A percentile compares a stretch with the other conserved stretches of the same genome.
These are phyloP conservation scores for Anthracocystis panici-leucophaei DNA, from an alignment of 1,284 basidiomycete genomes.

Conservation along the genomic window DNA sequence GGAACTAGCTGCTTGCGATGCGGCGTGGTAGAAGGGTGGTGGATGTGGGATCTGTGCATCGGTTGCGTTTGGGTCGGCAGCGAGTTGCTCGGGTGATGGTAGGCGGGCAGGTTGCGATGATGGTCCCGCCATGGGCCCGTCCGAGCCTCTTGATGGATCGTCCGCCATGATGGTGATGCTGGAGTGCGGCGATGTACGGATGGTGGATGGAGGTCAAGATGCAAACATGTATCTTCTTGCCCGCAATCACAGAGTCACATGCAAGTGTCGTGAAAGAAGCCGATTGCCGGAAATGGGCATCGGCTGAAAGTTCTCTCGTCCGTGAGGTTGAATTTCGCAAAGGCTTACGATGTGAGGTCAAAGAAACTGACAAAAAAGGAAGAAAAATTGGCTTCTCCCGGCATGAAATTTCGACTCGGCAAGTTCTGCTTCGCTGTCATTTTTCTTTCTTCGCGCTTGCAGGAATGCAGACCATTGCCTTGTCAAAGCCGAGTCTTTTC, in stretches of 20 bases:
- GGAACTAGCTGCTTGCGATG: slow-evolving; percentile 49
- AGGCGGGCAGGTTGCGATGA: slow-evolving; percentile 23
- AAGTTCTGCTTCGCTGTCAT: neutral
- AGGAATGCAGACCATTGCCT: slow-evolving; percentile 23
- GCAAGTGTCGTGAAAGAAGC: slow-evolving; percentile 30
- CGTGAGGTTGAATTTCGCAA: neutral
- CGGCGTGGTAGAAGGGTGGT: slow-evolving; percentile 58
- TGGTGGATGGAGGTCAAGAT: neutral
- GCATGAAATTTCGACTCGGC: slow-evolving; percentile 5
- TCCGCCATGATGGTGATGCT: slow-evolving; percentile 15
- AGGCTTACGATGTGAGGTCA: neutral
- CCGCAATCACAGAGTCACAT: slow-evolving; percentile 16
- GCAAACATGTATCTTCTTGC: slow-evolving; percentile 2
- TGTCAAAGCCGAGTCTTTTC: slow-evolving; percentile 3
- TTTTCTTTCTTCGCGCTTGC: no score
- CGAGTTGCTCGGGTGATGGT: slow-evolving; percentile 30
- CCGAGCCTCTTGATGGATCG: slow-evolving; percentile 7
- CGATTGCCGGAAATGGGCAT: slow-evolving; percentile 16
- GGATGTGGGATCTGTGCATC: slow-evolving; percentile 38
- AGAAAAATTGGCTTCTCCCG: neutral
- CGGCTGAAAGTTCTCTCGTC: slow-evolving; percentile 11
- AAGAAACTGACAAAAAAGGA: neutral
- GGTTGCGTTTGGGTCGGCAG: slow-evolving; percentile 29
- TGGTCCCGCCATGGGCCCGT: slow-evolving; percentile 26
- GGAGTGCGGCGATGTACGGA: no score